These are phyloP conservation scores for Monosporascus cannonballus DNA, from an alignment of 2,329 filamentous ascomycete species.

Conservation along the genomic window DNA sequence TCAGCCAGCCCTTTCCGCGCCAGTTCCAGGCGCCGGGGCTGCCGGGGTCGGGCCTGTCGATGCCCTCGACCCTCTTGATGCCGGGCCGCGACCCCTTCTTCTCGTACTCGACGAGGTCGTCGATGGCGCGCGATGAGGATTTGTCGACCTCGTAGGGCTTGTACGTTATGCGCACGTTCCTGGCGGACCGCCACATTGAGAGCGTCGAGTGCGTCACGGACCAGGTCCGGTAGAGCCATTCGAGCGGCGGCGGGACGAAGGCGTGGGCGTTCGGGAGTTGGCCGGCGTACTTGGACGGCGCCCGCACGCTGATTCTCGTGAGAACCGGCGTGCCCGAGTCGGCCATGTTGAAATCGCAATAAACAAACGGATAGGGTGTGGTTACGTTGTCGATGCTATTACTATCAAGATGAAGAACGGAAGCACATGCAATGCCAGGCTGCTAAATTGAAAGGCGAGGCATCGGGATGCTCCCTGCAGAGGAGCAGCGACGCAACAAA, in stretches of 20 bases:
- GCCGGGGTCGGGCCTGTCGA: conserved; percentile 46
- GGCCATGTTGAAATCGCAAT: neutral
- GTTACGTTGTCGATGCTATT: neutral
- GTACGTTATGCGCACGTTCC: conserved; percentile 79
- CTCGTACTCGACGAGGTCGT: conserved; percentile 64
- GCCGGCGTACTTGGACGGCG: conserved; percentile 44
- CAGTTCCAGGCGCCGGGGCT: conserved; percentile 58
- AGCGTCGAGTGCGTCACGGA: conserved; percentile 70
- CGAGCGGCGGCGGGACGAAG: conserved; percentile 41
- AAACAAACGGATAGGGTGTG: neutral
- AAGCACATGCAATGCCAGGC: no score
- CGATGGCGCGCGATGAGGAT: conserved; percentile 41
- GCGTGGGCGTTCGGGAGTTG: conserved; percentile 17
- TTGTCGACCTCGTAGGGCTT: conserved; percentile 37
- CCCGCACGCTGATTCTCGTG: conserved; percentile 31
- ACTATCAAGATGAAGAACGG: neutral
- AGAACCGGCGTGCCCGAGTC: neutral
- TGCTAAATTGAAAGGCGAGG: no score
- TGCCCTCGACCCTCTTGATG: conserved; percentile 57
- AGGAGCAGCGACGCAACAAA: no score
- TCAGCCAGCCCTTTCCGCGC: conserved; percentile 70
- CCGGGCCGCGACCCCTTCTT: conserved; percentile 34
- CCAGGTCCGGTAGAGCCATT: conserved; percentile 64
- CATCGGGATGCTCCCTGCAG: no score
- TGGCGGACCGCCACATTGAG: conserved; percentile 72